Base-by-base conservation (phyloP, 2,329 filamentous ascomycete species). In the Aspergillus sp. region DNA sequence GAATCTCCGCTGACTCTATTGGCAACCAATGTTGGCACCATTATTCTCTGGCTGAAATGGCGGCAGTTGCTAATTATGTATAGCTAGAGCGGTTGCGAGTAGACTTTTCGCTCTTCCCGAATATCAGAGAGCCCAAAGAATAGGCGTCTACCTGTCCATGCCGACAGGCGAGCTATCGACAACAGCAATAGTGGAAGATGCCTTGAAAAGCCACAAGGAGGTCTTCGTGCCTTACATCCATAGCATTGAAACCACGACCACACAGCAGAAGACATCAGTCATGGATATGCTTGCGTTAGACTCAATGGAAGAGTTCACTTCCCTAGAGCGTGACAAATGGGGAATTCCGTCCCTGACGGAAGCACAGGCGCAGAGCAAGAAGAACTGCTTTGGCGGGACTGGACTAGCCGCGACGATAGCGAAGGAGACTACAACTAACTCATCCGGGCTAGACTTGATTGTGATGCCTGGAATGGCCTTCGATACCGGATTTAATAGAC, bases 141-240 rank as follows among this genome's bases (percentile, higher is more conserved):
- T 99, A 68, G 92, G 90, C 66, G 82, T 99, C 56, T 99, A 96
- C 72, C 81, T 99, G 15, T 95, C 93, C 11, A 99, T 99, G 95
- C 92, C 93, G 1, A 79, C 81, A 9, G 89, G 88, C 23, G 95
- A 99, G 77, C 84, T 96, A 25, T 90, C 92, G 65, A 99, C 95
- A 2, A 86, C 88, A 52, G 79, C 82, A 49, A 91, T 98, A 55
- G 91, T 98, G 8, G 84, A 85, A 27, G 86, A 97, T 78, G 93
- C 93, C 12, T 80, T 99, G 25, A 76, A 78, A 6, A 75, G 81
- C 3, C 91, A 90, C 40, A 99, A 98, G 76, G 81, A 88, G 60
- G 92, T 99, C 57, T 98, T 91, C 73, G 87, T 99, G 48, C 95
- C 95, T 0, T 97, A 95, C 71, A 88, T 96, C 52, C 88, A 95